These are phyloP conservation scores for Aspergillus pseudotamarii DNA, from an alignment of 2,329 filamentous ascomycete species.

Conservation along the genomic window DNA sequence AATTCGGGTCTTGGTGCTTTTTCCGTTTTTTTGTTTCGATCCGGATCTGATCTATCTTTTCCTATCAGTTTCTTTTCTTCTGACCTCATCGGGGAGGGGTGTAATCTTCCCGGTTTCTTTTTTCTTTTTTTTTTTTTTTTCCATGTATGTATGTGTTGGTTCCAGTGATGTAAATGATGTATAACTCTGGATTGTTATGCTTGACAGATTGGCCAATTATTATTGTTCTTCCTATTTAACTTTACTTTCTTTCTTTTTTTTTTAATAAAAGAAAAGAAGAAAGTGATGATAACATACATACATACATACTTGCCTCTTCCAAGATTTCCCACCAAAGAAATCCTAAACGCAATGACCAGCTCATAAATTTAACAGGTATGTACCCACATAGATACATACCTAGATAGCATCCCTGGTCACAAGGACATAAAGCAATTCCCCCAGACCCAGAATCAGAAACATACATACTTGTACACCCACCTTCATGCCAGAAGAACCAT, in stretches of 20 bases:
- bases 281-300: neutral
- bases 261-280: no score
- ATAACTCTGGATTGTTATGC: no score
- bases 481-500: neutral
- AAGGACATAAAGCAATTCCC: no score
- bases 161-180: neutral
- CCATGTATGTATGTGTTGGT: neutral
- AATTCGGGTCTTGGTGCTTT: neutral
- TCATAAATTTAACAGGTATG: neutral
- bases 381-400: no score
- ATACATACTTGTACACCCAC: neutral
- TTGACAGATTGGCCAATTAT: no score
- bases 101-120: neutral
- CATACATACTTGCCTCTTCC: neutral
- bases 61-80: neutral
- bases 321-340: neutral
- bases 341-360: neutral
- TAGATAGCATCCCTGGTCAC: no score
- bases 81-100: neutral
- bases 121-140: no score
- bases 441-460: neutral
- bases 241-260: no score
- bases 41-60: neutral
- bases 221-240: no score
- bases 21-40: neutral